phyloP scores from a whole-genome alignment of 495 filamentous ascomycete species.

The Penicillium subrubescens region DNA sequence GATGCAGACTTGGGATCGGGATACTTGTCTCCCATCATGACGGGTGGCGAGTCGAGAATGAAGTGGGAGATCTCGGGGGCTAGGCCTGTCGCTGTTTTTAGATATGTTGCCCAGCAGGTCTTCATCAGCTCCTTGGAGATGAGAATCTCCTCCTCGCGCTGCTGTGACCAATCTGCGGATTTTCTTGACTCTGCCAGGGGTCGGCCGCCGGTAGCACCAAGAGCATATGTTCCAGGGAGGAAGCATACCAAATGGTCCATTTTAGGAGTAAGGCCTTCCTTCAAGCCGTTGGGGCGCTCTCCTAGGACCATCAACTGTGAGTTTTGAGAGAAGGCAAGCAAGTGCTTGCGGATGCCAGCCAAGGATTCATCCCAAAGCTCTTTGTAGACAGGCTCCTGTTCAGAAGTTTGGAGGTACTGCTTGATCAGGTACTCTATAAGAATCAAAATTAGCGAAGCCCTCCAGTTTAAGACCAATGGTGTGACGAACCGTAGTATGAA shows the following conservation, averaged over 20 bases:
- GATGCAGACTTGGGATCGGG: slow-evolving; percentile 31
- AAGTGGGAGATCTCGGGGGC: slow-evolving; percentile 94
- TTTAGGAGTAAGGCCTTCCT: slow-evolving; percentile 68
- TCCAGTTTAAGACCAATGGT: neutral
- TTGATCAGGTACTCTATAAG: slow-evolving; percentile 86
- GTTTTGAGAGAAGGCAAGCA: slow-evolving; percentile 82
- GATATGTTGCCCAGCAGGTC: slow-evolving; percentile 98
- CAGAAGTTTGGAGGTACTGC: slow-evolving; percentile 90
- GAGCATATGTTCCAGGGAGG: slow-evolving; percentile 92
- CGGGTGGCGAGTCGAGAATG: slow-evolving; percentile 59
- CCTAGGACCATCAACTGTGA: slow-evolving; percentile 82
- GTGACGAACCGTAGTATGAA: slow-evolving; percentile 77
- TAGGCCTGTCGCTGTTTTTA: slow-evolving; percentile 80
- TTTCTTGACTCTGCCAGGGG: slow-evolving; percentile 74
- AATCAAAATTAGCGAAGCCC: slow-evolving; percentile 2
- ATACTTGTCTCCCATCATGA: slow-evolving; percentile 46
- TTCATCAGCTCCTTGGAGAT: slow-evolving; percentile 89
- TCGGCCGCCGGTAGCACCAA: slow-evolving; percentile 79
- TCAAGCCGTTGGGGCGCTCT: slow-evolving; percentile 78
- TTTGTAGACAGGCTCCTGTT: slow-evolving; percentile 81
- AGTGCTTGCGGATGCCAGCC: slow-evolving; percentile 82
- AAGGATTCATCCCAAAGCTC: slow-evolving; percentile 93
- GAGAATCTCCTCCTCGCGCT: slow-evolving; percentile 83
- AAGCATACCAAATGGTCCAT: slow-evolving; percentile 99
- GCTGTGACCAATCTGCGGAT: slow-evolving; percentile 66